Evolutionary conservation across 208 protist genomes (phyloP).

Genomic region (Leishmania martiniquensis): DNA sequence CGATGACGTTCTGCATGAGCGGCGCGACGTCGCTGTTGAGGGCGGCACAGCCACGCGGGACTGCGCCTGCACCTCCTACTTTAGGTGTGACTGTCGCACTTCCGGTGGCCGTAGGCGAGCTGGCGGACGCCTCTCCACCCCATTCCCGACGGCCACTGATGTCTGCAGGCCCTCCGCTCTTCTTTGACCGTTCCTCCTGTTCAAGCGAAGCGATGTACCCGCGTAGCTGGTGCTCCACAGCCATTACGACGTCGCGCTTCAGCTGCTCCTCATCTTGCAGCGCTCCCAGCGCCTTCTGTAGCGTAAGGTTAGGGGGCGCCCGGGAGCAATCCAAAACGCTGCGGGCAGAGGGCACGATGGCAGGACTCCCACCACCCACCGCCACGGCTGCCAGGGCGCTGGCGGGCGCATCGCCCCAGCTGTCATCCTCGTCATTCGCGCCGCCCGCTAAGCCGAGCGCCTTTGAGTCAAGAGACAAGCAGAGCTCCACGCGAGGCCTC

Average conservation of each 20-base stretch:
- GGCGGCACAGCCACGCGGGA: background rate
- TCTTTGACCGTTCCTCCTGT: background rate
- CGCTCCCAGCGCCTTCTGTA: conserved; percentile 16
- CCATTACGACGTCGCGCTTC: conserved; percentile 43
- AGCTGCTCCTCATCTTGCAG: conserved; percentile 45
- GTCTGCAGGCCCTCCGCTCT: background rate
- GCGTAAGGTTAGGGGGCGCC: conserved; percentile 9
- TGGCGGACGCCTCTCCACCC: background rate
- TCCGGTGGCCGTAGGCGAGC: background rate
- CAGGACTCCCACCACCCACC: background rate
- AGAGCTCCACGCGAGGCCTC: background rate
- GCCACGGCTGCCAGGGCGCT: background rate
- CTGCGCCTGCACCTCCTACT: background rate
- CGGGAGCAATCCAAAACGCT: conserved; percentile 36
- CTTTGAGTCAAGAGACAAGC: conserved; percentile 46
- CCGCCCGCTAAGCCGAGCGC: conserved; percentile 11
- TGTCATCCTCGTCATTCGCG: conserved; percentile 33
- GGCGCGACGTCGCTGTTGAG: background rate
- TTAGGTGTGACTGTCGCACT: background rate
- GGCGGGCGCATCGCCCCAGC: conserved; percentile 30
- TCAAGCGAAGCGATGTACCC: conserved; percentile 33
- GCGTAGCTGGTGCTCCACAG: conserved; percentile 49
- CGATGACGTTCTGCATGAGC: conserved; percentile 6
- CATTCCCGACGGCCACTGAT: background rate
- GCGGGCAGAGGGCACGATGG: conserved; percentile 23